phyloP scores from a whole-genome alignment of 768 basidiomycete genomes.

The Mycena venus region DNA sequence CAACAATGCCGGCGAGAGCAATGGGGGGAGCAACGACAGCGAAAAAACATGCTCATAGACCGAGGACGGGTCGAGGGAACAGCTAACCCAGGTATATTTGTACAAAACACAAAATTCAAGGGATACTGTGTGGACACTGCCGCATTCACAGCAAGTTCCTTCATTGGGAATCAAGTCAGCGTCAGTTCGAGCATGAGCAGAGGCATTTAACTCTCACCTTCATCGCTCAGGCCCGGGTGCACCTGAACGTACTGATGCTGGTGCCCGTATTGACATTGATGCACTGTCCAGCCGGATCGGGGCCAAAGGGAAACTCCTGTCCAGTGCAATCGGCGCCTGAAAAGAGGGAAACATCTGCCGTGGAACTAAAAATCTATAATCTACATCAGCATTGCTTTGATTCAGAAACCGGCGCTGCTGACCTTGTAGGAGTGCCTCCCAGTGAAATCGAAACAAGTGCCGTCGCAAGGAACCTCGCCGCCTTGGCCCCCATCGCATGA shows the following conservation, averaged over 20 bases:
- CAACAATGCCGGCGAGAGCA: no score
- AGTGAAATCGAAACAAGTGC: not conserved
- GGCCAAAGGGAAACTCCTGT: no score
- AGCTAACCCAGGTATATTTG: not conserved
- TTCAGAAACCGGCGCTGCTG: not conserved
- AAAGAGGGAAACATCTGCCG: not conserved
- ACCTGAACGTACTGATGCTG: not conserved
- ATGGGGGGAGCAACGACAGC: no score
- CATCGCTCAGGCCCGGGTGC: not conserved
- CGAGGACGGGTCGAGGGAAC: not conserved
- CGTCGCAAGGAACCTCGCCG: not conserved
- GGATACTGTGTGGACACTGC: not conserved
- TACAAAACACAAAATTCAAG: not conserved
- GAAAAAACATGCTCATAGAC: no score
- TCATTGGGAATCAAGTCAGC: not conserved
- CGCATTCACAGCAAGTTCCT: not conserved
- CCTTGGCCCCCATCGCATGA: not conserved
- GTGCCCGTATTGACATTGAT: not conserved
- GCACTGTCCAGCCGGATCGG: no score
- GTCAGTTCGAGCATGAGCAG: not conserved
- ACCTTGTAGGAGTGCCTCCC: constrained; percentile 7
- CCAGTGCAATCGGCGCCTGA: not conserved
- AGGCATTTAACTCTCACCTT: not conserved
- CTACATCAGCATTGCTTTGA: not conserved
- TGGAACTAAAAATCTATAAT: not conserved